phyloP scores from a whole-genome alignment of 371 early-diverging fungal genomes.

The Mortierella sp. region DNA sequence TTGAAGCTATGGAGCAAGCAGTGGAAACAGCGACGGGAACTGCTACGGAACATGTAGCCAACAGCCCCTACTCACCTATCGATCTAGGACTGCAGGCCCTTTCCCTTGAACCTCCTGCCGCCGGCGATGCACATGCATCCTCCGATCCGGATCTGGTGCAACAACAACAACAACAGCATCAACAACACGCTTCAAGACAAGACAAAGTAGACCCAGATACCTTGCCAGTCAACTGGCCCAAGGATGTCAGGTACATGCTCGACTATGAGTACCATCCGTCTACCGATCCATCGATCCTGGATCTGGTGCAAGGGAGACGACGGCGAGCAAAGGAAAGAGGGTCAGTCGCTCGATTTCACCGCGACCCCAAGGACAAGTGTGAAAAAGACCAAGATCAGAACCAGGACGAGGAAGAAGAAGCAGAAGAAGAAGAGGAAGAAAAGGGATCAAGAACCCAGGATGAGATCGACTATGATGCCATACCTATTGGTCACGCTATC shows the following conservation, averaged over 20 bases:
- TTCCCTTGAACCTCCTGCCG: no score
- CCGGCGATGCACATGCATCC: no score
- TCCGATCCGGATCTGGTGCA: no score
- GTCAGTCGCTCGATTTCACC: not conserved
- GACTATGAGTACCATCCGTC: slow-evolving; percentile 50
- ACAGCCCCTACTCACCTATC: no score
- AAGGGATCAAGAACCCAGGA: slow-evolving; percentile 4
- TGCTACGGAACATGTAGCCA: no score
- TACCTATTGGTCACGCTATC: slow-evolving; percentile 44
- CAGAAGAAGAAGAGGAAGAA: not conserved
- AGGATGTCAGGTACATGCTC: slow-evolving; percentile 33
- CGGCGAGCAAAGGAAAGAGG: not conserved
- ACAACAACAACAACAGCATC: not conserved
- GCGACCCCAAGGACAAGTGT: not conserved
- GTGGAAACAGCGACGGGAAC: no score
- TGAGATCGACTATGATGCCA: slow-evolving; percentile 31
- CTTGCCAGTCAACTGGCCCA: slow-evolving; percentile 43
- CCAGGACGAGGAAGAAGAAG: slow-evolving; percentile 5
- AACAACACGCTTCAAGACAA: slow-evolving; percentile 24
- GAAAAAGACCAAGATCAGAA: not conserved
- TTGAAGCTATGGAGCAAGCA: no score
- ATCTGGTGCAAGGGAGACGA: slow-evolving; percentile 33
- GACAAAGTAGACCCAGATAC: slow-evolving; percentile 13
- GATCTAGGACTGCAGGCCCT: no score
- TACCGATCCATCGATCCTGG: slow-evolving; percentile 14